These are phyloP conservation scores for Fusarium paranaense DNA, from an alignment of 2,329 filamentous ascomycete species.

Conservation along the genomic window DNA sequence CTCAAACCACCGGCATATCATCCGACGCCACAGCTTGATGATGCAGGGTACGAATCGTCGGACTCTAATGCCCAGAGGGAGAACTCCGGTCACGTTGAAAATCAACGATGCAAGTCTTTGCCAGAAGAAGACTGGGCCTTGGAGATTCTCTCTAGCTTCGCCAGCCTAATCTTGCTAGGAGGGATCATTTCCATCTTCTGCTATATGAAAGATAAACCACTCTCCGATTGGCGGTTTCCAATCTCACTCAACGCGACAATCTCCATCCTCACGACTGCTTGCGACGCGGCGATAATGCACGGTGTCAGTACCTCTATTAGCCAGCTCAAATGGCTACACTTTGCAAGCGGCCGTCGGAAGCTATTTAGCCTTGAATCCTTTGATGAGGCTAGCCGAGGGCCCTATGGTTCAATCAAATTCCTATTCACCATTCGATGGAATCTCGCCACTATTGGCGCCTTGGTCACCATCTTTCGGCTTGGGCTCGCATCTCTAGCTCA, in stretches of 20 bases:
- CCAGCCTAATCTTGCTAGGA: background rate
- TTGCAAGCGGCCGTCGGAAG: background rate
- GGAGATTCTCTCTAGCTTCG: background rate
- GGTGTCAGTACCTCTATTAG: conserved; percentile 20
- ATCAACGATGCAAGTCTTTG: background rate
- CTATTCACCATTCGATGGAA: conserved; percentile 3
- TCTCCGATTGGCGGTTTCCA: conserved; percentile 2
- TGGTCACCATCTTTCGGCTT: conserved; percentile 13
- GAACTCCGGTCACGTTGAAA: background rate
- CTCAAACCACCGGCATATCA: background rate
- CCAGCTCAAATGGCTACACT: conserved; percentile 29
- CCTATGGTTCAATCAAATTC: conserved; percentile 12
- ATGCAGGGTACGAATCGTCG: background rate
- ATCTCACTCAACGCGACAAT: conserved; percentile 17
- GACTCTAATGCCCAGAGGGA: background rate
- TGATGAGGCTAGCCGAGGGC: conserved; percentile 21
- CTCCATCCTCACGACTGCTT: conserved; percentile 14
- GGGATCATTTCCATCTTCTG: conserved; percentile 3
- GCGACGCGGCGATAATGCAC: conserved; percentile 13
- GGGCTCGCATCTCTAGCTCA: conserved; percentile 14
- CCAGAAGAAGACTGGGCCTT: background rate
- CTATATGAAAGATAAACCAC: conserved; percentile 1
- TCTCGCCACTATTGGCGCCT: conserved; percentile 20
- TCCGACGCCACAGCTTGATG: background rate
- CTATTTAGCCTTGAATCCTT: conserved; percentile 11